A percentile compares a stretch with the other conserved stretches of the same genome.
phyloP scores from a whole-genome alignment of 805 yeast genomes.

The Metschnikowia gelsemii region DNA sequence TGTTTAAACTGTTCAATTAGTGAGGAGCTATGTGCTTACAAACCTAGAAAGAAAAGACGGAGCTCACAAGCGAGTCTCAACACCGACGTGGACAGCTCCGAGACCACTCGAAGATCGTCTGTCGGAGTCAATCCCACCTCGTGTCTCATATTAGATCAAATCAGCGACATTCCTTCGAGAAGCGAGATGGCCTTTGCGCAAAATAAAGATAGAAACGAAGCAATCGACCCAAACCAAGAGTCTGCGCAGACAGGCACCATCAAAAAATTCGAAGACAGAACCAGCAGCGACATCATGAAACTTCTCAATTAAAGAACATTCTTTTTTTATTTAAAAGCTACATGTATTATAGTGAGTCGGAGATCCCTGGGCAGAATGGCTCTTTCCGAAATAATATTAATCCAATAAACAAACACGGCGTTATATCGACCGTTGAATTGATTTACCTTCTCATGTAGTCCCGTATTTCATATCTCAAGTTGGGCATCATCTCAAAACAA shows the following conservation, averaged over 20 bases:
- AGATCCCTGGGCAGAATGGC: not conserved
- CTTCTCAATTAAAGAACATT: conserved; percentile 4
- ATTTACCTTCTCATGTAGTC: too few relatives aligned
- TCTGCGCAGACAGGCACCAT: not conserved
- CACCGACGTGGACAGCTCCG: not conserved
- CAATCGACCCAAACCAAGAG: not conserved
- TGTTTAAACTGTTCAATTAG: conserved; percentile 31
- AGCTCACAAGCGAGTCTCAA: not conserved
- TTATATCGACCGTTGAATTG: not conserved
- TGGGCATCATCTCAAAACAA: too few relatives aligned
- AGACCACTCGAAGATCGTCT: not conserved
- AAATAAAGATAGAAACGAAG: not conserved
- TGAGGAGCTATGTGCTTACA: conserved; percentile 31
- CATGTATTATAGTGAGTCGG: not conserved
- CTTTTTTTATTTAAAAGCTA: not conserved
- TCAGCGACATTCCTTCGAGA: not conserved
- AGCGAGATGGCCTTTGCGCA: conserved; percentile 4
- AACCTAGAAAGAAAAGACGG: conserved; percentile 22
- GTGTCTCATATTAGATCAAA: conserved; percentile 1
- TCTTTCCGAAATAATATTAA: not conserved
- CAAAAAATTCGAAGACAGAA: not conserved
- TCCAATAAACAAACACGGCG: not conserved
- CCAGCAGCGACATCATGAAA: conserved; percentile 11
- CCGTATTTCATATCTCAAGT: too few relatives aligned
- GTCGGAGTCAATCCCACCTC: not conserved